Conservation (phyloP, 306 rosid species). For the Rubus parviflorus region DNA sequence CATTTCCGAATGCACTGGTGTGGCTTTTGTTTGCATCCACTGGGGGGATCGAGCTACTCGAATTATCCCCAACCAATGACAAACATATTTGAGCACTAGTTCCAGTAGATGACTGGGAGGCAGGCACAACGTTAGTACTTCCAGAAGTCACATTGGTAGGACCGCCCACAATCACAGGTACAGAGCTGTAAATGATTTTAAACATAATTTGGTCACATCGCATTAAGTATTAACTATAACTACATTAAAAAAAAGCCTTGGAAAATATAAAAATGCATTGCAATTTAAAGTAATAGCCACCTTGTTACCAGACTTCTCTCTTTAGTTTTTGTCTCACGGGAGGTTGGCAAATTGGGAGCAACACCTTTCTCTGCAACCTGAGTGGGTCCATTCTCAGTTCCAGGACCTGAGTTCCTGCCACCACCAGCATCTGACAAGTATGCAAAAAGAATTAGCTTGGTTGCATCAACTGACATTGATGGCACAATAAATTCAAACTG, state of each 20-base stretch:
- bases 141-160: conserved; percentile 49
- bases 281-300: conserved; percentile 36
- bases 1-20: conserved; percentile 36
- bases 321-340: conserved; percentile 57
- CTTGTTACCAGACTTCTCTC: conserved; percentile 58
- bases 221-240: neutral
- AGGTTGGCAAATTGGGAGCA: conserved; percentile 40
- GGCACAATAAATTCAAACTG: conserved; percentile 9
- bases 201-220: conserved; percentile 22
- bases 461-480: conserved; percentile 21
- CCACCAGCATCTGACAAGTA: conserved; percentile 63
- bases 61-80: conserved; percentile 42
- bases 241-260: neutral
- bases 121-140: conserved; percentile 38
- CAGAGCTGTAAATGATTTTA: conserved; percentile 55
- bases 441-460: conserved; percentile 28
- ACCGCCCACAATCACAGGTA: conserved; percentile 47
- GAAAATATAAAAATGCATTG: conserved; percentile 1
- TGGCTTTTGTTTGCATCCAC: conserved; percentile 43
- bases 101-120: conserved; percentile 37
- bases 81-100: conserved; percentile 43
- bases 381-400: conserved; percentile 64
- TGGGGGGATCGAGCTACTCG: conserved; percentile 41
- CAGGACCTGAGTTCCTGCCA: conserved; percentile 62
- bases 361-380: conserved; percentile 60